Evolutionary conservation across 768 basidiomycete species (phyloP).

Genomic region (Sarcodon aspratus): DNA sequence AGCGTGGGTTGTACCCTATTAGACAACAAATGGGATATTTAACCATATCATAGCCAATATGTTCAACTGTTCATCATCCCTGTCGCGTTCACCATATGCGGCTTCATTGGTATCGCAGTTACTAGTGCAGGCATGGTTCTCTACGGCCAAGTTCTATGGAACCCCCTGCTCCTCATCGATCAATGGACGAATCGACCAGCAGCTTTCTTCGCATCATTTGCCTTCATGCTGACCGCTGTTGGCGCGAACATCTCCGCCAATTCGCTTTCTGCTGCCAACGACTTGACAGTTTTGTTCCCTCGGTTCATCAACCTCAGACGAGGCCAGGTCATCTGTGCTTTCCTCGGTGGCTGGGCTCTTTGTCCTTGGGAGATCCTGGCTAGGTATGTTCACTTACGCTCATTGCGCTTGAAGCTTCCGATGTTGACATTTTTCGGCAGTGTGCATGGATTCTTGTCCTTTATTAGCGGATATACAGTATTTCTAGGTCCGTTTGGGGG

Average conservation of each 20-base stretch:
- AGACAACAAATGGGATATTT: too few relatives aligned
- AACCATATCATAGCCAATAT: slow-evolving; percentile 38
- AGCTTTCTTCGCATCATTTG: slow-evolving; percentile 73
- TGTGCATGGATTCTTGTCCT: slow-evolving; percentile 58
- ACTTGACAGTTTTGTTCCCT: slow-evolving; percentile 72
- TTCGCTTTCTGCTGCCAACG: slow-evolving; percentile 66
- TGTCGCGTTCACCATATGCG: slow-evolving; percentile 60
- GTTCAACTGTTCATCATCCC: slow-evolving; percentile 71
- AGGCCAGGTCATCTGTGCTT: slow-evolving; percentile 63
- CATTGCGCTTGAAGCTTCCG: slow-evolving; percentile 2
- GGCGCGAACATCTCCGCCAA: slow-evolving; percentile 71
- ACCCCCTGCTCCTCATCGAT: slow-evolving; percentile 66
- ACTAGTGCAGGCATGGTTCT: slow-evolving; percentile 65
- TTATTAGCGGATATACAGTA: slow-evolving; percentile 79
- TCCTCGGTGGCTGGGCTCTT: slow-evolving; percentile 79
- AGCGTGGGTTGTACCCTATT: slow-evolving; percentile 30
- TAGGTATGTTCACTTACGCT: slow-evolving; percentile 14
- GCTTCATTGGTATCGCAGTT: slow-evolving; percentile 73
- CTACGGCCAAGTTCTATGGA: slow-evolving; percentile 61
- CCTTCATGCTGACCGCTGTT: slow-evolving; percentile 62
- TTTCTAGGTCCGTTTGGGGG: slow-evolving; percentile 82
- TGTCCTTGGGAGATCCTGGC: slow-evolving; percentile 81
- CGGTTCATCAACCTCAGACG: slow-evolving; percentile 72
- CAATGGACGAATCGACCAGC: slow-evolving; percentile 80
- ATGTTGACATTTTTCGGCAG: slow-evolving; percentile 7